These are phyloP conservation scores for Rhizopus delemar DNA, from an alignment of 371 early-diverging fungal genomes.

Conservation along the genomic window DNA sequence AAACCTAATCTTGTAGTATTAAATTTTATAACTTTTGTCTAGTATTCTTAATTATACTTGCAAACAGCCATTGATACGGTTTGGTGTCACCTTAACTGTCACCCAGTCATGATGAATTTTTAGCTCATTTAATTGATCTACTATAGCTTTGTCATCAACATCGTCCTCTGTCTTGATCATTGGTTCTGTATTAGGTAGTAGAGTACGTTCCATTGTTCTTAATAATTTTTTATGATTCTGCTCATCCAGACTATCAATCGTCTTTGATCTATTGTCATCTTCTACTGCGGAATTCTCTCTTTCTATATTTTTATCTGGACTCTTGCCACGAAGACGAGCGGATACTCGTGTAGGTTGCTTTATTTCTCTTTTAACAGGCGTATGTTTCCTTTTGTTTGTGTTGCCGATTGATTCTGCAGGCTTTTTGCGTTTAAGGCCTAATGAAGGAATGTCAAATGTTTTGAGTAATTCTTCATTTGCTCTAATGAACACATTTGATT, in stretches of 20 bases:
- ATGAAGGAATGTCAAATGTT: constrained; percentile 31
- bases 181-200: constrained; percentile 27
- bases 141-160: constrained; percentile 12
- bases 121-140: constrained; percentile 20
- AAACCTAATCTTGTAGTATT: constrained; percentile 35
- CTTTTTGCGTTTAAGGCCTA: constrained; percentile 1
- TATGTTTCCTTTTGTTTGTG: constrained; percentile 14
- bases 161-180: not conserved
- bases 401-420: not conserved
- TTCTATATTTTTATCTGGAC: constrained; percentile 10
- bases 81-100: constrained; percentile 60
- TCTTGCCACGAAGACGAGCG: constrained; percentile 42
- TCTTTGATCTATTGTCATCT: constrained; percentile 8
- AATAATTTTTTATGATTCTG: constrained; percentile 27
- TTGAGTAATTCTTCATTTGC: constrained; percentile 48
- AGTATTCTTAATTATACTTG: constrained; percentile 13
- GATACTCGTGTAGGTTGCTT: constrained; percentile 35
- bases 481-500: constrained; percentile 11
- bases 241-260: constrained; percentile 27
- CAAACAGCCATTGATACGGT: constrained; percentile 52
- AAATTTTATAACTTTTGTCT: not conserved
- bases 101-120: constrained; percentile 47
- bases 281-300: not conserved
- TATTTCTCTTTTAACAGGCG: constrained; percentile 24
- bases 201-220: constrained; percentile 19